Base-by-base conservation (phyloP, 331 rosid genomes). In the Arachis monticola region DNA sequence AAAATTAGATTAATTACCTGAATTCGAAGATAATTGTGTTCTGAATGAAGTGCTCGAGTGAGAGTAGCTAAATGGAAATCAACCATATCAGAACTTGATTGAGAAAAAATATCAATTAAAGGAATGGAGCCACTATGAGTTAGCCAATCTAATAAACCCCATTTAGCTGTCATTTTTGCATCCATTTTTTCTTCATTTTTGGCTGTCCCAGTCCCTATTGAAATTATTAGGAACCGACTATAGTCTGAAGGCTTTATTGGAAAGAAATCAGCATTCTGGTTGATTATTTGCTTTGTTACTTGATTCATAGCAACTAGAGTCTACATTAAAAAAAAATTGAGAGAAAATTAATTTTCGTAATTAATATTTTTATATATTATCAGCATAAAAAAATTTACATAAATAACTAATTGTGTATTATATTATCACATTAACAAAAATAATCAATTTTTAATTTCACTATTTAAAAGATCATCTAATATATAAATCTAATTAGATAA, bases 201-300 rank as follows among this genome's bases (percentile, higher is more conserved):
- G 0, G 73, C 73, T 9, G 83, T 63, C 1, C 96, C 96, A 0
- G 90, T 87, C 3, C 97, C 90, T 35, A 88, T 1, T 5, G 93
- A 88, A 11, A 91, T 75, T 56, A 87, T 82, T 12, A 91, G 40
- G 53, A 85, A 79, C 0, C 87, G 87, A 2, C 81, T 64, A 40
- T 73, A 75, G 8, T 91, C 89, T 73, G 59, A 58, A 4, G 89
- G 85, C 53, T 88, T 85, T 13, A 85, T 83, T 0, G 89, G 62
- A 42, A 61, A 71, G 35, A 69, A 80, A 27, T 80, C 84, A 9
- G 79, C 41, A 57, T 50, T 70, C 10, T 70, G 30, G 27, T 70
- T n/a, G 0, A 69, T 41, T 1, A 86, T 74, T 42, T 86, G 83
- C 60, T 81, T 86, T 1, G 86, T 82, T 52, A 90, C 79, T 79